Conservation (phyloP, 2,329 filamentous ascomycete genomes). For the Fusarium sp. region DNA sequence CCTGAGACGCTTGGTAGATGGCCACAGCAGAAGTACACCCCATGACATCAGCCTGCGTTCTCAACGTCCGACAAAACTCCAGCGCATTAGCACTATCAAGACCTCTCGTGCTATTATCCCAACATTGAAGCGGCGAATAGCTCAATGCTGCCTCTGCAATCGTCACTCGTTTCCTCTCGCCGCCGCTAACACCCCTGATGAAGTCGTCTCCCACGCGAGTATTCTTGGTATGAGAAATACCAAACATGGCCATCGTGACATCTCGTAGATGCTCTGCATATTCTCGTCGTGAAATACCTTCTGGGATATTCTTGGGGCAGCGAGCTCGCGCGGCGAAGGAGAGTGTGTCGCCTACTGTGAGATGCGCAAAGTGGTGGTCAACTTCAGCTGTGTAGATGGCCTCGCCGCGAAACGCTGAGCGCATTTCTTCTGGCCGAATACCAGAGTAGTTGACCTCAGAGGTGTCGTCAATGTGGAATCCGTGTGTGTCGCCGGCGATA, state of each 20-base stretch:
- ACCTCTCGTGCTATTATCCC: constrained; percentile 75
- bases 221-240: constrained; percentile 74
- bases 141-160: constrained; percentile 50
- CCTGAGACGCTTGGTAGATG: constrained; percentile 69
- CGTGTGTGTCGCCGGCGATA: constrained; percentile 81
- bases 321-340: constrained; percentile 77
- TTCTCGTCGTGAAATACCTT: constrained; percentile 60
- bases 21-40: constrained; percentile 68
- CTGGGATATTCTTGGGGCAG: constrained; percentile 68
- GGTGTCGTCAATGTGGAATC: constrained; percentile 73
- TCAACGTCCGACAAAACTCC: constrained; percentile 71
- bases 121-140: constrained; percentile 68
- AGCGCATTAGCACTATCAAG: constrained; percentile 72
- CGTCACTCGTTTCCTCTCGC: constrained; percentile 59
- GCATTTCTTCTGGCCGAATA: constrained; percentile 75
- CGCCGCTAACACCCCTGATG: constrained; percentile 65
- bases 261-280: constrained; percentile 72
- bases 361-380: constrained; percentile 79
- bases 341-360: constrained; percentile 80
- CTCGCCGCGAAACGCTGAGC: constrained; percentile 78
- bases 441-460: constrained; percentile 81
- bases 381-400: constrained; percentile 86
- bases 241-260: constrained; percentile 77
- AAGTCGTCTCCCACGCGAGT: constrained; percentile 78
- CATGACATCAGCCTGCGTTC: constrained; percentile 69